phyloP scores from a whole-genome alignment of 306 rosid genomes.

The Dalbergia oliveri region DNA sequence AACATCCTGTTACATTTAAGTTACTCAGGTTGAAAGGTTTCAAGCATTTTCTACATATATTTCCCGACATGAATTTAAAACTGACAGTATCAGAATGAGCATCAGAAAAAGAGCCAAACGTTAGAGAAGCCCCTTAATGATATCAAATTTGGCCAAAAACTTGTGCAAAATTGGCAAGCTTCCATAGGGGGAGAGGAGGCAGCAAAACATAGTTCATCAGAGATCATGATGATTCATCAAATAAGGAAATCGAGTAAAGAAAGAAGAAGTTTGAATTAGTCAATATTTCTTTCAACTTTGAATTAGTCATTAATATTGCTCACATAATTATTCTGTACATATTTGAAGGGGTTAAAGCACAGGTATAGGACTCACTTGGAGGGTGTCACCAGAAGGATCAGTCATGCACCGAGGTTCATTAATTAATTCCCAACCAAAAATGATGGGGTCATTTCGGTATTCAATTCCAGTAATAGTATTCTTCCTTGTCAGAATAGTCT shows the following conservation, averaged over 20 bases:
- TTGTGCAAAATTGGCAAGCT: conserved; percentile 4
- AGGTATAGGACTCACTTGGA: conserved; percentile 75
- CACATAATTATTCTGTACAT: neutral
- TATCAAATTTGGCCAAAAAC: conserved; percentile 18
- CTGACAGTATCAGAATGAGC: neutral
- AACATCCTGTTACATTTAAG: neutral
- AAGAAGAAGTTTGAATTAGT: conserved; percentile 7
- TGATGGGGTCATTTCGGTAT: conserved; percentile 90
- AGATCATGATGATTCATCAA: conserved; percentile 13
- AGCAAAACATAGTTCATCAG: conserved; percentile 4
- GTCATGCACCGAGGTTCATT: conserved; percentile 95
- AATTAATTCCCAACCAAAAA: conserved; percentile 95
- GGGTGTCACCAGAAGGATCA: conserved; percentile 97
- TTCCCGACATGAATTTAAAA: neutral
- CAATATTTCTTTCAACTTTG: conserved; percentile 9
- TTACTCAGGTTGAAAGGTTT: conserved; percentile 9
- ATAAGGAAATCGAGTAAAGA: conserved; percentile 26
- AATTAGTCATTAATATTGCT: conserved; percentile 27
- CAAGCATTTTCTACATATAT: neutral
- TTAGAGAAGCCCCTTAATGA: neutral
- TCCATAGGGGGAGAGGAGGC: neutral
- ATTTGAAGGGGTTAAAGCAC: conserved; percentile 18
- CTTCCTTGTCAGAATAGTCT: conserved; percentile 91
- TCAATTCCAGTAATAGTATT: conserved; percentile 89
- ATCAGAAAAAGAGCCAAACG: neutral